Evolutionary conservation across 352 stramenopile genomes (phyloP).

Genomic region (Phytophthora cryptogea): DNA sequence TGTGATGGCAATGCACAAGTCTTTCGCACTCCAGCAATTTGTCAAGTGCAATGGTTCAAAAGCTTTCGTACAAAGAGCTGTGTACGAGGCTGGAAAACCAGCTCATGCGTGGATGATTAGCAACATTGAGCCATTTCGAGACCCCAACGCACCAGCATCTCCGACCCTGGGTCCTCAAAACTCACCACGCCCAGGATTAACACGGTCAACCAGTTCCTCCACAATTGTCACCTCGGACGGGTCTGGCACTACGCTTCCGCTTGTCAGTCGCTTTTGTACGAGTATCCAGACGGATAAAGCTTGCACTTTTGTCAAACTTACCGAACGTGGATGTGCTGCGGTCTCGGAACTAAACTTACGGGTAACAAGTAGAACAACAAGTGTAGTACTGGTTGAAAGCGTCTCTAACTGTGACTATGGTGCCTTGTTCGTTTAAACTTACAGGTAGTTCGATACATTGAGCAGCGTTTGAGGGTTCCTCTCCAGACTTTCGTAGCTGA

Average conservation of each 20-base stretch:
- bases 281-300: constrained; percentile 64
- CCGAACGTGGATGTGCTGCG: constrained; percentile 63
- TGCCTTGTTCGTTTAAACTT: neutral
- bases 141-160: constrained; percentile 18
- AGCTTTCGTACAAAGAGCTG: constrained; percentile 67
- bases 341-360: constrained; percentile 74
- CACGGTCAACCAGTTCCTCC: constrained; percentile 16
- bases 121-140: constrained; percentile 60
- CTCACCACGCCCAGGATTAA: constrained; percentile 17
- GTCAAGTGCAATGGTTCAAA: constrained; percentile 75
- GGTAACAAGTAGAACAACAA: constrained; percentile 39
- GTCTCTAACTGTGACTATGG: neutral
- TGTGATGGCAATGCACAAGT: constrained; percentile 59
- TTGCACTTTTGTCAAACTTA: constrained; percentile 84
- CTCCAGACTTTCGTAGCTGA: constrained; percentile 72
- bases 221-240: constrained; percentile 16
- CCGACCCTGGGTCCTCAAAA: constrained; percentile 13
- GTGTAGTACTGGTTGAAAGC: neutral
- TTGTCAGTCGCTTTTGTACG: constrained; percentile 64
- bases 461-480: constrained; percentile 61
- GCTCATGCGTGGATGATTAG: constrained; percentile 82
- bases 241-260: constrained; percentile 18
- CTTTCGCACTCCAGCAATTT: constrained; percentile 77
- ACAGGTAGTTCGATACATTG: constrained; percentile 77
- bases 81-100: constrained; percentile 68